Conservation (phyloP, 2,329 filamentous ascomycete genomes). For the Fusarium clavum region DNA sequence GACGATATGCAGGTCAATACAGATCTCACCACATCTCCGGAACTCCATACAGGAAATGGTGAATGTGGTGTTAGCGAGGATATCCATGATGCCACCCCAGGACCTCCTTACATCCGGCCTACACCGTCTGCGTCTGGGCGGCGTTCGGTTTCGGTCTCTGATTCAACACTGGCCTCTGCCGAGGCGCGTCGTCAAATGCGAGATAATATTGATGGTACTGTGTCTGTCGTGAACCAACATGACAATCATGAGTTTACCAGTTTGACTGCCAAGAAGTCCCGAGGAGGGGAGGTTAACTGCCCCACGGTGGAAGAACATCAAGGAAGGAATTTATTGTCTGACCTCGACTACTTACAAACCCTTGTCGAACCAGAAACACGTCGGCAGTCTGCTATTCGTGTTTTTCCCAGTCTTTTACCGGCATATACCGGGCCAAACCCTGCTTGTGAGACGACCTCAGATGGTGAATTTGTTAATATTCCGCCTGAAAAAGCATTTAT, state of each 20-base stretch:
- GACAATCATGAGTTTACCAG: constrained; percentile 73
- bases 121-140: constrained; percentile 68
- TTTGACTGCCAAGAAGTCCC: constrained; percentile 74
- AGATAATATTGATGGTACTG: constrained; percentile 68
- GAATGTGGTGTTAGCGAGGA: constrained; percentile 88
- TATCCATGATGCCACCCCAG: constrained; percentile 64
- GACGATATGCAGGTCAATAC: constrained; percentile 63
- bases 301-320: constrained; percentile 73
- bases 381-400: constrained; percentile 60
- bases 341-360: constrained; percentile 93
- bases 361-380: constrained; percentile 69
- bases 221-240: constrained; percentile 66
- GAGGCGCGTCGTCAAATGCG: constrained; percentile 87
- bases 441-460: neutral
- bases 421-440: neutral
- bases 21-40: constrained; percentile 50
- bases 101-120: constrained; percentile 61
- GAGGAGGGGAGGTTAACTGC: constrained; percentile 90
- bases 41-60: constrained; percentile 76
- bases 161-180: constrained; percentile 97
- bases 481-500: constrained; percentile 12
- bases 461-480: neutral
- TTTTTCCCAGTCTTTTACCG: neutral
- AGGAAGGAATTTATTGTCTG: constrained; percentile 78
- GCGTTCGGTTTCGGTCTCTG: constrained; percentile 83